Base-by-base conservation (phyloP, 2,329 filamentous ascomycete genomes). In the Hymenoscyphus albidus region DNA sequence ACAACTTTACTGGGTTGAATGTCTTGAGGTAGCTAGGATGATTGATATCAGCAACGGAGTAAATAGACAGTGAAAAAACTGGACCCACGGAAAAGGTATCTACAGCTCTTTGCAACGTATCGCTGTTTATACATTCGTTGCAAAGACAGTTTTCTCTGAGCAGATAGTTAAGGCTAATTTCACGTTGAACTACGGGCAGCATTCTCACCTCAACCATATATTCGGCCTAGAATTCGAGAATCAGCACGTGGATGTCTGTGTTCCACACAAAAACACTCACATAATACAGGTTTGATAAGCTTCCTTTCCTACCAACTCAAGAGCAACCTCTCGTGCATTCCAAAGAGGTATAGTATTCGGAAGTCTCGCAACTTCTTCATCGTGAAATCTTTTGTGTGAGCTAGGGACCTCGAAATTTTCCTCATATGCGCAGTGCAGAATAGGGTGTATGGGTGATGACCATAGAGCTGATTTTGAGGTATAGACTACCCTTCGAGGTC, bases 121-220 rank as follows among this genome's bases (percentile, higher is more conserved):
- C 84, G 64, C 84, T 83, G 75, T 92, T 88, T 31, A 90, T 81
- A 73, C 90, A 93, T 65, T 79, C 75, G 1, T 76, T 71, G 73
- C 90, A 93, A 65, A 86, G 88, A 72, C 90, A 93, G 72, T 91
- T 89, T 71, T 93, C 90, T 67, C 89, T 74, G 5, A 51, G n/a
- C 7, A n/a, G 10, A 3, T 22, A 22, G 5, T 51, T 27, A 51
- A n/a, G 3, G 12, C 9, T 51, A n/a, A 12, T 27, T 2, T 51
- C 18, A 51, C 5, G 6, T 51, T 51, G 7, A 7, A 51, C 7
- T 12, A 51, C 22, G 44, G 44, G 10, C 44, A 27, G 10, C 18
- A 51, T 22, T n/a, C 44, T 51, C 44, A 51, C 44, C 44, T 51
- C 44, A 51, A 27, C 44, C 44, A 51, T 22, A 51, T 51, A 51